A percentile compares a stretch with the other conserved stretches of the same genome.
These are phyloP conservation scores for Fusarium floridanum DNA, from an alignment of 2,329 filamentous ascomycete genomes.

Conservation along the genomic window DNA sequence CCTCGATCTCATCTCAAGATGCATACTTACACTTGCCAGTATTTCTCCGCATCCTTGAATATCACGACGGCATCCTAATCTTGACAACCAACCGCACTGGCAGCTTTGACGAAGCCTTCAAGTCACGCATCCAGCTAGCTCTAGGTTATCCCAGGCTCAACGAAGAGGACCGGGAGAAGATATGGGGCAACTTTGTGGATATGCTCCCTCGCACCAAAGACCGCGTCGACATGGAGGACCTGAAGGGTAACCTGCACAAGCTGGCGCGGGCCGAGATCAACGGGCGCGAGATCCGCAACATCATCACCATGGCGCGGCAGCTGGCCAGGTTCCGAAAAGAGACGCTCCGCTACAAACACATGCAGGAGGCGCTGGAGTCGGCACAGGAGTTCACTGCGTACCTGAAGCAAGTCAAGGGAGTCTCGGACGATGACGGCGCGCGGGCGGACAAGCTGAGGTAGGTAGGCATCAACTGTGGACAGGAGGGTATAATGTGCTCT, in stretches of 20 bases:
- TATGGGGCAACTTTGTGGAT: slow-evolving; percentile 46
- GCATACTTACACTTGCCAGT: slow-evolving; percentile 41
- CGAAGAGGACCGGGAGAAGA: slow-evolving; percentile 7
- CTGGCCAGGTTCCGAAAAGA: slow-evolving; percentile 18
- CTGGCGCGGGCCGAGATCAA: slow-evolving; percentile 34
- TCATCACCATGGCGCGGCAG: slow-evolving; percentile 30
- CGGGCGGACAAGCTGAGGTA: slow-evolving; percentile 18
- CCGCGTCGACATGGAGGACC: slow-evolving; percentile 24
- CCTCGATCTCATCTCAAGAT: neutral
- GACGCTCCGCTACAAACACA: slow-evolving; percentile 19
- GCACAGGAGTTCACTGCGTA: slow-evolving; percentile 17
- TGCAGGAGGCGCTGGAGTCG: slow-evolving; percentile 22
- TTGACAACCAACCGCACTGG: slow-evolving; percentile 62
- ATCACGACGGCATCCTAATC: slow-evolving; percentile 58
- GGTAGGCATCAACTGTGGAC: neutral
- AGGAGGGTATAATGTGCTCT: neutral
- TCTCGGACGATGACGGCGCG: slow-evolving; percentile 21
- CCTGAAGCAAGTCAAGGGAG: slow-evolving; percentile 18
- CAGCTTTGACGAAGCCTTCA: slow-evolving; percentile 60
- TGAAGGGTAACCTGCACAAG: slow-evolving; percentile 18
- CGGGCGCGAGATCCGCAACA: slow-evolving; percentile 51
- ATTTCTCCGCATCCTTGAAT: slow-evolving; percentile 57
- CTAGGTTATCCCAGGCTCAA: slow-evolving; percentile 46
- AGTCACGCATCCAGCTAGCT: slow-evolving; percentile 52
- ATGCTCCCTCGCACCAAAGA: slow-evolving; percentile 41